Evolutionary conservation across 306 rosid species (phyloP), one percentile per base, ranked within the genome.

Genomic region (Dicorynia guianensis): DNA sequence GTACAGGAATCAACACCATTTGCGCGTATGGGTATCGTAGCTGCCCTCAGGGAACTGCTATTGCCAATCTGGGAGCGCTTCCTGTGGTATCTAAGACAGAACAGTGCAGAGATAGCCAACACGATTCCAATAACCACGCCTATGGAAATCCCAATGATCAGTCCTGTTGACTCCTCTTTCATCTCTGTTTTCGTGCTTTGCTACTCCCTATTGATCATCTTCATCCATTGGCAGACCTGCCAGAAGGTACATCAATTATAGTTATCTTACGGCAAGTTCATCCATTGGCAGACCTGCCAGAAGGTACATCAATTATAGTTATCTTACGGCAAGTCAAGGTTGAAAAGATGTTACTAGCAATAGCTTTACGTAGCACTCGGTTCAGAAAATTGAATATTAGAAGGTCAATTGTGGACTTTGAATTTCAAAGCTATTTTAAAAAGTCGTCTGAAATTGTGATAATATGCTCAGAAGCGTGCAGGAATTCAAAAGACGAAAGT

Each of bases 1-100:
- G 82, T 86, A 70, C 93, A 85, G 55, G 97, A 86, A 73, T 92
- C 97, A n/a, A 85, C 92, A 14, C 98, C 99, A 74, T 92, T 92
- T 59, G 91, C 78, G 1, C 99, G 97, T 39, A 96, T 96, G 7
- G 99, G 97, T 74, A 92, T 72, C 4, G 96, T 81, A 8, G 96
- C 91, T 3, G 99, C 93, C 69, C 97, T 85, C 84, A 96, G 71
- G 19, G 98, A 92, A 85, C 99, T 96, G 85, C 97, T 96, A 85
- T 85, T 96, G 33, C 98, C 99, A n/a, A 96, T 92, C 87, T 96
- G 98, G 0, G 96, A 87, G 3, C 89, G 85, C 83, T 83, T 92
- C 75, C 97, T 80, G 15, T 92, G 99, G 75, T 89, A 96, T 72
- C 89, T 84, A 65, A 96, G 33, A 83, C 99, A 92, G 43, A 96